phyloP scores from a whole-genome alignment of 1,284 basidiomycete species.

The Sanghuangporus sanghuang region DNA sequence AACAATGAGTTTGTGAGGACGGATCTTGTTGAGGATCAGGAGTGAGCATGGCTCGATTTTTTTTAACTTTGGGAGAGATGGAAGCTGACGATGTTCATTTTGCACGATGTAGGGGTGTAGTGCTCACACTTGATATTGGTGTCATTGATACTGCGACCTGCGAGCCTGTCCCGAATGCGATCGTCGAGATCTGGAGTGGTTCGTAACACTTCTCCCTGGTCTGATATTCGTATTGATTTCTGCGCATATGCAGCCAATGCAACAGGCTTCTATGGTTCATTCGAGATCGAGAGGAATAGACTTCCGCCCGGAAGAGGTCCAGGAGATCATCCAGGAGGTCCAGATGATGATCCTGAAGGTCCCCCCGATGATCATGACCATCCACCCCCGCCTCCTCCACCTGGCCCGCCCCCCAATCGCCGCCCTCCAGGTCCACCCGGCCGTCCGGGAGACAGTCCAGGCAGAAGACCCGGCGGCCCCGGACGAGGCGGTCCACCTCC shows the following conservation, averaged over 20 bases:
- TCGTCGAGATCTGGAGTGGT: slow-evolving; percentile 67
- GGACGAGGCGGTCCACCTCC: slow-evolving; percentile 28
- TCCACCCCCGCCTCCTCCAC: not conserved
- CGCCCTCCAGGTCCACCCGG: slow-evolving; percentile 39
- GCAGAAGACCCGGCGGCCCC: slow-evolving; percentile 28
- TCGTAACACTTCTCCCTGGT: slow-evolving; percentile 18
- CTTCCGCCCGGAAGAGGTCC: not conserved
- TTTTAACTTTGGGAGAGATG: not conserved
- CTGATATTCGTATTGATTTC: slow-evolving; percentile 22
- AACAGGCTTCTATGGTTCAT: slow-evolving; percentile 44
- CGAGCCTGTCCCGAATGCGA: slow-evolving; percentile 57
- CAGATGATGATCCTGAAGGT: not conserved
- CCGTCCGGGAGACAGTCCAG: slow-evolving; percentile 15
- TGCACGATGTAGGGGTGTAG: slow-evolving; percentile 33
- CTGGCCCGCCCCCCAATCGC: not conserved
- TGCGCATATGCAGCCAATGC: slow-evolving; percentile 40
- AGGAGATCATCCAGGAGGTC: not conserved
- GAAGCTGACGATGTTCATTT: not conserved
- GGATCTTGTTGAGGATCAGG: slow-evolving; percentile 46
- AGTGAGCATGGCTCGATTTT: slow-evolving; percentile 20
- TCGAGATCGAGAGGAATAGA: not conserved
- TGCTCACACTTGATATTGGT: slow-evolving; percentile 58
- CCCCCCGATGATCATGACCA: not conserved
- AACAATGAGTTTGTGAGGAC: slow-evolving; percentile 39
- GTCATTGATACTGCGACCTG: slow-evolving; percentile 74